These are phyloP conservation scores for Wickerhamia fluorescens DNA, from an alignment of 805 yeast genomes.

Conservation along the genomic window DNA sequence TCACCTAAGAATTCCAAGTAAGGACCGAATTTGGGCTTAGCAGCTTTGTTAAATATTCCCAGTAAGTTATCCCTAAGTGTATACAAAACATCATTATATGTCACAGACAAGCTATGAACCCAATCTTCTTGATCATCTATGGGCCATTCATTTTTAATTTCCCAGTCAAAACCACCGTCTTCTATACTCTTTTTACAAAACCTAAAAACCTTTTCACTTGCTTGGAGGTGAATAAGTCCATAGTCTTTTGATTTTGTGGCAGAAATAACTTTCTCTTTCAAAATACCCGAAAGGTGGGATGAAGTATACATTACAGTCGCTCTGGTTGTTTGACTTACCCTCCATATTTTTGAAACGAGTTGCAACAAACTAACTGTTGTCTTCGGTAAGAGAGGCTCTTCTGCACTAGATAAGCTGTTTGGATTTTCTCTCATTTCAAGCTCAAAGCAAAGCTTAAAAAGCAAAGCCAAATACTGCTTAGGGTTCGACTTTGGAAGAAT, in stretches of 20 bases:
- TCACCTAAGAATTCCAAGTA: conserved; percentile 42
- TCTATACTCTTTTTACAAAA: conserved; percentile 23
- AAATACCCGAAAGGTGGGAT: conserved; percentile 24
- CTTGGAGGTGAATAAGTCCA: conserved; percentile 25
- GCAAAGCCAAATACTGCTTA: conserved; percentile 30
- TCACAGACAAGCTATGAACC: conserved; percentile 36
- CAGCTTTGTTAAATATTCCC: conserved; percentile 31
- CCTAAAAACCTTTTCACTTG: conserved; percentile 18
- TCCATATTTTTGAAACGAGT: conserved; percentile 50
- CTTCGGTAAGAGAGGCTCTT: conserved; percentile 28
- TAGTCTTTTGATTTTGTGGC: conserved; percentile 13
- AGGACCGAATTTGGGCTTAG: conserved; percentile 55
- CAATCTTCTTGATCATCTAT: conserved; percentile 44
- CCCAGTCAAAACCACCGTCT: conserved; percentile 26
- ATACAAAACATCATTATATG: conserved; percentile 42
- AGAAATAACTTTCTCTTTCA: conserved; percentile 18
- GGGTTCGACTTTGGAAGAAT: conserved; percentile 29
- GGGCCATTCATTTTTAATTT: conserved; percentile 25
- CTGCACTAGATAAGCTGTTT: conserved; percentile 6
- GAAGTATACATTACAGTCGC: conserved; percentile 48
- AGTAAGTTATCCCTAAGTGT: conserved; percentile 38
- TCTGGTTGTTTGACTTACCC: conserved; percentile 44
- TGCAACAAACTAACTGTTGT: conserved; percentile 36
- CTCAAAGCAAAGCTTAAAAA: conserved; percentile 38
- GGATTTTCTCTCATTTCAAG: conserved; percentile 18